Evolutionary conservation across 2,329 filamentous ascomycete genomes (phyloP), one percentile per base, ranked within the genome.

Genomic region (Ascochyta viciae-villosae): DNA sequence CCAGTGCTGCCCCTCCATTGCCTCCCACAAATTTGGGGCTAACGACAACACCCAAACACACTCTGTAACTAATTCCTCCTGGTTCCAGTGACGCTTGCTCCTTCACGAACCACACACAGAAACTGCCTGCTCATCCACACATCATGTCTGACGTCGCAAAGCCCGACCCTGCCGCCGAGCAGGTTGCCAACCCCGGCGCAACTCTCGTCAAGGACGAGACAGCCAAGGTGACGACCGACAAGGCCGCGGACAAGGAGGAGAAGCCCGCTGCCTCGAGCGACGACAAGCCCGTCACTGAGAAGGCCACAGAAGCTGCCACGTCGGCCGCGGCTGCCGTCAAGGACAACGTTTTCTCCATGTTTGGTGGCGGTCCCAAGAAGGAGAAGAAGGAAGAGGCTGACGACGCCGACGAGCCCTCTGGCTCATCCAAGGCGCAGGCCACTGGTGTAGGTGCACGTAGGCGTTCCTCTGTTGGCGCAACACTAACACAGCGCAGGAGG

Each of bases 341-440:
- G 73, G 80, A 81, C 68, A 82, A 81, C 63, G 91, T 98, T 64
- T 98, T 98, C 83, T 94, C 91, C 78, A 98, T 99, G 95, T 99
- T 99, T 75, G 95, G 95, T 69, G 95, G 95, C 63, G 95, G 95
- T 61, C 91, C 91, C 58, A 96, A 96, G 87, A 98, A 96, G 82
- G 93, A 92, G 85, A 96, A 95, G 85, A 87, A 88, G 61, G 89
- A 91, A 57, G 80, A 90, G 29, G 90, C 91, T 73, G 92, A 90
- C 67, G 72, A 76, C 33, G 68, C 87, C 63, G 54, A 92, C 65
- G 93, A 97, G 77, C 91, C 88, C 76, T 96, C 91, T 65, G 93
- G 93, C 71, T 92, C 90, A 77, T 89, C 91, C 73, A 83, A 83
- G 73, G 60, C 62, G 47, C 72, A 74, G 63, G 61, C 55, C 46